A percentile compares a stretch with the other conserved stretches of the same genome.
phyloP scores from a whole-genome alignment of 129 eudicot species.

The Deinandra increscens region DNA sequence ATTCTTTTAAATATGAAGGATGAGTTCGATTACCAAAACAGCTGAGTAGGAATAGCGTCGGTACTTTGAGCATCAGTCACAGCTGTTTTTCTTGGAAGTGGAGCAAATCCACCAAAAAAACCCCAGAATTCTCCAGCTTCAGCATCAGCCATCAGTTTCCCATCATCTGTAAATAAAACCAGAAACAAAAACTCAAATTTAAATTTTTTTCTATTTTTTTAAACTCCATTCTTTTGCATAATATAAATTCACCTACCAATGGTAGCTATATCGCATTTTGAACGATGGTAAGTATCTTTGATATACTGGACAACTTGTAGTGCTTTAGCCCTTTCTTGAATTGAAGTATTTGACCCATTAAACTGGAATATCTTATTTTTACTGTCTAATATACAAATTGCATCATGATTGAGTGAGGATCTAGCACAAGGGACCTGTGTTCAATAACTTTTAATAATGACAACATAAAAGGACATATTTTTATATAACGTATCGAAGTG shows the following conservation, averaged over 20 bases:
- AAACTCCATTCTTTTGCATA: background rate
- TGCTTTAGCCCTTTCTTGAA: slow-evolving; percentile 96
- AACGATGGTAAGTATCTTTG: slow-evolving; percentile 75
- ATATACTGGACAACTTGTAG: slow-evolving; percentile 88
- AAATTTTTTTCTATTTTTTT: background rate
- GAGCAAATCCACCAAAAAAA: slow-evolving; percentile 95
- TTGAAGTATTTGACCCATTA: slow-evolving; percentile 78
- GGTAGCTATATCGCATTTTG: slow-evolving; percentile 81
- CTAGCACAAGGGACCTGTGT: slow-evolving; percentile 81
- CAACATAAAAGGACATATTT: background rate
- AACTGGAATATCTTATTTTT: slow-evolving; percentile 83
- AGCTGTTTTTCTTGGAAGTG: slow-evolving; percentile 74
- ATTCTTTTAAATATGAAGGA: background rate
- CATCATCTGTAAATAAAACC: slow-evolving; percentile 59
- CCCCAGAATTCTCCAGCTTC: slow-evolving; percentile 96
- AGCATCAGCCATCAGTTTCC: slow-evolving; percentile 90
- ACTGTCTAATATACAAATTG: slow-evolving; percentile 69
- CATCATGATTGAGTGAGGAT: slow-evolving; percentile 86
- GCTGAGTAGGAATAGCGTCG: slow-evolving; percentile 41
- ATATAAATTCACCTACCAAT: slow-evolving; percentile 50
- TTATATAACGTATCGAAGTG: background rate
- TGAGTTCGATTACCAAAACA: slow-evolving; percentile 49
- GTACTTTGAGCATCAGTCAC: slow-evolving; percentile 39
- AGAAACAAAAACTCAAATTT: background rate
- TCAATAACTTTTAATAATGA: slow-evolving; percentile 6